Base-by-base conservation (phyloP, 2,329 filamentous ascomycete genomes). In the Calonectria multiphialidica region DNA sequence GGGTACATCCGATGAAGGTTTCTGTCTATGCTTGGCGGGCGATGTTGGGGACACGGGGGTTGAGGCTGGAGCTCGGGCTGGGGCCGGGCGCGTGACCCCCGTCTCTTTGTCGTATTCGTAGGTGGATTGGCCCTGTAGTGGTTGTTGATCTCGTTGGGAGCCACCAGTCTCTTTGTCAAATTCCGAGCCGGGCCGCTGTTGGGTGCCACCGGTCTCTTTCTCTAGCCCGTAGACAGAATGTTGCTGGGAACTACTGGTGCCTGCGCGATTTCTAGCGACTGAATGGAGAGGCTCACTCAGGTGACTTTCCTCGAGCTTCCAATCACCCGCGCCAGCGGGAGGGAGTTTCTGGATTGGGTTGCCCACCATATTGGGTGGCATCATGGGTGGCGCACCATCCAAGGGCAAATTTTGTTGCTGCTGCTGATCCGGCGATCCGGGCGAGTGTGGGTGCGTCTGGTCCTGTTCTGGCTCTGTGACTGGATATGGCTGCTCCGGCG, bases 251-350 rank as follows among this genome's bases (percentile, higher is more conserved):
- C 73, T 72, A 21, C 76, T 77, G 2, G 81, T 81, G 21, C 79
- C 81, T 25, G 82, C 77, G 23, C 83, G 81, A 61, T 83, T 83
- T 64, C 81, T 81, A 12, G 79, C 76, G 3, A 82, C 78, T 4
- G 73, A 69, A 65, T 84, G 81, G 21, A 90, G 82, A 30, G 90
- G 90, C 73, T 89, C 86, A 1, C 86, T 81, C 42, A 91, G 82
- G 70, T 88, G 85, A 12, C 89, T 91, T 80, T 90, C 88, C 73
- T 90, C 85, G 7, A 89, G 80, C 62, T 87, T 88, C 89, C 89
- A 91, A 21, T 59, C 21, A 16, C 53, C 53, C 33, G 83, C 83
- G 0, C 85, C 86, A n/a, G 82, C 81, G 1, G 84, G 85, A 30
- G 85, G 84, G 3, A 87, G 81, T 33, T 78, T 83, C 40, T 86